Conservation (phyloP, 2,329 filamentous ascomycete species). For the Fusarium sp. region DNA sequence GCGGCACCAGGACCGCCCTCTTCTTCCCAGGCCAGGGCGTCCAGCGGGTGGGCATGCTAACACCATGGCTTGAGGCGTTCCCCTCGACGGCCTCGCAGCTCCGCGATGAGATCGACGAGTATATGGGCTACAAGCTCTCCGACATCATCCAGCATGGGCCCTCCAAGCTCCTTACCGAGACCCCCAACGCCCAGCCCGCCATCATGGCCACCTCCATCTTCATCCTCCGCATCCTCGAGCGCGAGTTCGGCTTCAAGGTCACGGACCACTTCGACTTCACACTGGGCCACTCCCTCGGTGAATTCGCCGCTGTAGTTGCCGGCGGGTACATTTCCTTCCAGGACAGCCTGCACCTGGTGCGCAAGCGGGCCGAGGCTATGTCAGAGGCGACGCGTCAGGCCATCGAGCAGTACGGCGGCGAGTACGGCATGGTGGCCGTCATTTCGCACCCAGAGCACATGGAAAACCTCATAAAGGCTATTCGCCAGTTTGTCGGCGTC, state of each 20-base stretch:
- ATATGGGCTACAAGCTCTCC: constrained; percentile 80
- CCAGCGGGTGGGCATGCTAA: constrained; percentile 88
- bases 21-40: constrained; percentile 85
- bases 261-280: constrained; percentile 81
- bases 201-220: constrained; percentile 96
- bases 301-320: constrained; percentile 91
- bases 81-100: constrained; percentile 81
- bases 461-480: constrained; percentile 74
- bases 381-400: constrained; percentile 78
- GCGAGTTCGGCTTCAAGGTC: constrained; percentile 83
- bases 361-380: constrained; percentile 85
- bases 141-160: constrained; percentile 84
- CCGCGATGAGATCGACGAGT: constrained; percentile 86
- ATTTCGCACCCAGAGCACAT: constrained; percentile 88
- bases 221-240: constrained; percentile 87
- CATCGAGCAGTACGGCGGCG: constrained; percentile 75
- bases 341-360: constrained; percentile 82
- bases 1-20: constrained; percentile 65
- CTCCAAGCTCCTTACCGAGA: constrained; percentile 80
- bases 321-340: constrained; percentile 82
- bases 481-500: constrained; percentile 83
- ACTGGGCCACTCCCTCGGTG: constrained; percentile 90
- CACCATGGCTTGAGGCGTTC: constrained; percentile 88
- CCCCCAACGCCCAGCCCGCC: constrained; percentile 90
- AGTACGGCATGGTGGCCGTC: constrained; percentile 94